Evolutionary conservation across 192 early-diverging fungal genomes (phyloP).

Genomic region (Coemansia sp.): DNA sequence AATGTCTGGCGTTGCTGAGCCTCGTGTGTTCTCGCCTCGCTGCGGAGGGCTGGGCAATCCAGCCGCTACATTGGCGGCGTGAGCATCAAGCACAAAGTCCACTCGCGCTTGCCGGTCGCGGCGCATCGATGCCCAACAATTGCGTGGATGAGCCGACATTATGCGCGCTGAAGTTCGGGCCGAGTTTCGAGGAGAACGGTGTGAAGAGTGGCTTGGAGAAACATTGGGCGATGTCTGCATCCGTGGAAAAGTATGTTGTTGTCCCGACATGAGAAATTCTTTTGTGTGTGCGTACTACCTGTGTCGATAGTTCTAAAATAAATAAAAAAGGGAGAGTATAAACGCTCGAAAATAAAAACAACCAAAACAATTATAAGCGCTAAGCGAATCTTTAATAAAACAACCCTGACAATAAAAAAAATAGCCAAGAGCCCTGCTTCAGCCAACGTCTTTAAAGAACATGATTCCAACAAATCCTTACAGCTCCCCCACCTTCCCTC

Average conservation of each 20-base stretch:
- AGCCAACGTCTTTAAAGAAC: neutral
- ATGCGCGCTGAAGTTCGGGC: constrained; percentile 19
- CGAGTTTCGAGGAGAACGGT: constrained; percentile 40
- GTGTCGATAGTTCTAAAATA: neutral
- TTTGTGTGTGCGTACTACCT: neutral
- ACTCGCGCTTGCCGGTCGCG: constrained; percentile 40
- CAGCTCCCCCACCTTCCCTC: neutral
- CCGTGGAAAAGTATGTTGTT: constrained; percentile 31
- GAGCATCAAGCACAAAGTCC: constrained; percentile 30
- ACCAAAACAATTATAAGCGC: neutral
- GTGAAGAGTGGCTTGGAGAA: constrained; percentile 1
- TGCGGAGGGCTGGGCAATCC: constrained; percentile 3
- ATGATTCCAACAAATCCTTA: constrained; percentile 1
- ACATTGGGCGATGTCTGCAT: constrained; percentile 40
- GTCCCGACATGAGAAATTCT: neutral
- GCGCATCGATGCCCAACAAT: constrained; percentile 34
- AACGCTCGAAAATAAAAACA: neutral
- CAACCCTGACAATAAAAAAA: neutral
- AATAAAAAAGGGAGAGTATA: neutral
- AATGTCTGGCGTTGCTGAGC: constrained; percentile 17
- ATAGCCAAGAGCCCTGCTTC: neutral
- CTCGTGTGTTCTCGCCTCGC: constrained; percentile 6
- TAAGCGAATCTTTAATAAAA: constrained; percentile 5
- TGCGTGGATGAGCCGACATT: constrained; percentile 9
- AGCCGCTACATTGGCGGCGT: constrained; percentile 12